Evolutionary conservation across 2,329 filamentous ascomycete species (phyloP), one percentile per base, ranked within the genome.

Genomic region (Arthrobotrys iridis): DNA sequence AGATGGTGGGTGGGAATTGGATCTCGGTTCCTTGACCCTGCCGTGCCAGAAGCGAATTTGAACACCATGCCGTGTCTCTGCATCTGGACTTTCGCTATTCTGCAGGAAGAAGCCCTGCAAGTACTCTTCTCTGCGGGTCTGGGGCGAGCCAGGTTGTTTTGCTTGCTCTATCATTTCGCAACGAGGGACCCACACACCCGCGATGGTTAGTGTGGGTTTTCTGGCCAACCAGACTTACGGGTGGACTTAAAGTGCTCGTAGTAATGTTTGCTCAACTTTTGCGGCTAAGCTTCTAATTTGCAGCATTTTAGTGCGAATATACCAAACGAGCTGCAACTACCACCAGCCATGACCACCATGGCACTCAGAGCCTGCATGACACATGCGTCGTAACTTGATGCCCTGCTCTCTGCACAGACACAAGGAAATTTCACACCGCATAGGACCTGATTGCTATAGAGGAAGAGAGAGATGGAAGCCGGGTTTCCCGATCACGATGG

Each of bases 31-130:
- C 60, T 66, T 66, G 60, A 50, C 52, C 52, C 28, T 43, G 59
- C 60, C 48, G 26, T 46, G 33, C 45, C 26, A 33, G 40, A 75
- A 65, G 71, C 71, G 71, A 75, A 45, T 24, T n/a, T 50, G 11
- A 37, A 26, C 13, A 63, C 68, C 41, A 68, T 68, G 63, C 71
- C 71, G 71, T 75, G 63, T 75, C 71, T 52, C 43, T 37, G 40
- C n/a, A 35, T 24, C 18, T 35, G n/a, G 43, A 13, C 20, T 22
- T 15, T 57, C 37, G 20, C 37, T 57, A 45, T 40, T 59, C 26
- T 28, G 24, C 33, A 57, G 22, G 37, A 28, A n/a, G 60, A n/a
- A n/a, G n/a, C n/a, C 28, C 6, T 35, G 45, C 63, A 67, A n/a
- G 18, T 41, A 7, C 45, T 7, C 5, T 13, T 57, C 28, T 6